phyloP scores from a whole-genome alignment of 352 stramenopile genomes.

The Pythium brachiatum region DNA sequence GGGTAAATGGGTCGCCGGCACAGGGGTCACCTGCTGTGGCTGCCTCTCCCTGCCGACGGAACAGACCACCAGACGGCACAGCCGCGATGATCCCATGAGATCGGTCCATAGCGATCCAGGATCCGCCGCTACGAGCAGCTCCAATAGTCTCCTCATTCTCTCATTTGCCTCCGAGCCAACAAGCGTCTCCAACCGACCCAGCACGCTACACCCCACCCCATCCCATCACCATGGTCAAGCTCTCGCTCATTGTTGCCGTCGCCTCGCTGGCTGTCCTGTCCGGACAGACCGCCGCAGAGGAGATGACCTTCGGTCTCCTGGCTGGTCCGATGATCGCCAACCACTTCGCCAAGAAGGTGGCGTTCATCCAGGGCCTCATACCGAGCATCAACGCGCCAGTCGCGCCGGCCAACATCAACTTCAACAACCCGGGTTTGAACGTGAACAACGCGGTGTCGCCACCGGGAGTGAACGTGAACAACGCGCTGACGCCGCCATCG shows the following conservation, averaged over 20 bases:
- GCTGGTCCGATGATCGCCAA: neutral
- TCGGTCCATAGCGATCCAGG: neutral
- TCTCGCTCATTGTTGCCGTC: conserved; percentile 1
- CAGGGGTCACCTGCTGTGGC: neutral
- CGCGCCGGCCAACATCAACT: conserved; percentile 4
- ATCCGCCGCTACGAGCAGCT: neutral
- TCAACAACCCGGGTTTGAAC: conserved; percentile 3
- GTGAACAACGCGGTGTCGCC: neutral
- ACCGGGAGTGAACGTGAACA: conserved; percentile 5
- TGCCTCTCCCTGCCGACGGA: neutral
- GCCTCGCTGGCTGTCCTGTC: conserved; percentile 3
- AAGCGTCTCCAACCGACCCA: neutral
- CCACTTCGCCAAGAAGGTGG: conserved; percentile 11
- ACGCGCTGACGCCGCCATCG: neutral
- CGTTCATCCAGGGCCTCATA: conserved; percentile 2
- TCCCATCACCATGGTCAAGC: conserved; percentile 3
- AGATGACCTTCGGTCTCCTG: conserved; percentile 9
- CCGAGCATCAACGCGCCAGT: neutral
- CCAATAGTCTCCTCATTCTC: neutral
- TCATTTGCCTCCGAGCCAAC: neutral
- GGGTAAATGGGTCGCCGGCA: neutral
- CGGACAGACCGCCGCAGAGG: neutral
- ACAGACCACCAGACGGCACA: neutral
- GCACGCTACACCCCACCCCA: neutral
- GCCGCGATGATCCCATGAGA: neutral